A percentile compares a stretch with the other conserved stretches of the same genome.
Evolutionary conservation across 108 stramenopile genomes (phyloP).

Genomic region (Conticribra guillardii): DNA sequence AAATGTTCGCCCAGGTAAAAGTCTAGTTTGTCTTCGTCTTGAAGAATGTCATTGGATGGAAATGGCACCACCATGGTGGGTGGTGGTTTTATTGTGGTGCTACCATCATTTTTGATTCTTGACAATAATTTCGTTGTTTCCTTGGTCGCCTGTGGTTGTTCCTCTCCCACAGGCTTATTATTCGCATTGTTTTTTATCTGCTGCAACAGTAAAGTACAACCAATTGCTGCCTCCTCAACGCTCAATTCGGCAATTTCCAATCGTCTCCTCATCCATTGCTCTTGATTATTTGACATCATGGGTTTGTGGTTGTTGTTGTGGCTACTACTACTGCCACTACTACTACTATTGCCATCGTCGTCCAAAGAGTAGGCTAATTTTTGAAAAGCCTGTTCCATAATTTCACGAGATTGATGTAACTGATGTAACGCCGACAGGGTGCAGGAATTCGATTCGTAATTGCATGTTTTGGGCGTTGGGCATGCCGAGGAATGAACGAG

Average conservation of each 20-base stretch:
- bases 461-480: neutral
- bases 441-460: neutral
- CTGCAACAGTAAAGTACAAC: neutral
- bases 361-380: neutral
- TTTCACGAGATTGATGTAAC: neutral
- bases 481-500: too few relatives aligned
- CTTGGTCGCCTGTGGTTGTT: neutral
- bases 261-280: too few relatives aligned
- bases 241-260: neutral
- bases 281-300: too few relatives aligned
- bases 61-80: neutral
- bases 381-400: neutral
- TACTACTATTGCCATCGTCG: neutral
- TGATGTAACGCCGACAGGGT: neutral
- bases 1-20: neutral
- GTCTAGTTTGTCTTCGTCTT: neutral
- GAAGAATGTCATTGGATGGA: neutral
- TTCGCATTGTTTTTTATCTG: neutral
- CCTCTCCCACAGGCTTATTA: neutral
- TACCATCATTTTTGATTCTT: neutral
- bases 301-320: too few relatives aligned
- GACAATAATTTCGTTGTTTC: neutral
- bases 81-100: neutral
- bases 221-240: neutral
- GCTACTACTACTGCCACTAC: too few relatives aligned